phyloP scores from a whole-genome alignment of 2,329 filamentous ascomycete genomes.

The Fusarium coicis region DNA sequence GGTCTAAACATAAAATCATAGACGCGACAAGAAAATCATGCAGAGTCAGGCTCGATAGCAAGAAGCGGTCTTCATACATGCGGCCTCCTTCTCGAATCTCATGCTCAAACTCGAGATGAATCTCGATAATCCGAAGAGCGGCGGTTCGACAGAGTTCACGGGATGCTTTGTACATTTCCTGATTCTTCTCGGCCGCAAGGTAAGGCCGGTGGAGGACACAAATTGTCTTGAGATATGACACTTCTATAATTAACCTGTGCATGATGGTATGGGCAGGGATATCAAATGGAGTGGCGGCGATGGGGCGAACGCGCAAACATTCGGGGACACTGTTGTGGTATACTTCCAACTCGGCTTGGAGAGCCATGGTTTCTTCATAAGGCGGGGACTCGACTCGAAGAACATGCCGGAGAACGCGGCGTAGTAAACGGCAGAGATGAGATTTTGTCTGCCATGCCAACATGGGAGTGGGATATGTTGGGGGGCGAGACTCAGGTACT shows the following conservation, averaged over 20 bases:
- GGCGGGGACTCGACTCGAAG: slow-evolving; percentile 51
- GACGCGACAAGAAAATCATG: slow-evolving; percentile 69
- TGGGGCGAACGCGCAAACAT: slow-evolving; percentile 54
- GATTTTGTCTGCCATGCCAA: slow-evolving; percentile 57
- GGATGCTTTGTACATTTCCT: slow-evolving; percentile 53
- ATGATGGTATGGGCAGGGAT: slow-evolving; percentile 59
- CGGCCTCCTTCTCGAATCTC: slow-evolving; percentile 61
- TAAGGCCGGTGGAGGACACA: slow-evolving; percentile 63
- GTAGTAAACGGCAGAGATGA: slow-evolving; percentile 55
- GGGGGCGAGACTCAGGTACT: slow-evolving; percentile 56
- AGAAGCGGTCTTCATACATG: slow-evolving; percentile 63
- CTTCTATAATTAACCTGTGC: slow-evolving; percentile 60
- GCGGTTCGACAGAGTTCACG: slow-evolving; percentile 55
- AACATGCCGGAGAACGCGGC: slow-evolving; percentile 56
- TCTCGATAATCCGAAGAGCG: slow-evolving; percentile 56
- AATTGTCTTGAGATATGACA: slow-evolving; percentile 60
- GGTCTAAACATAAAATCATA: slow-evolving; percentile 67
- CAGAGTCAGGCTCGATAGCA: slow-evolving; percentile 63
- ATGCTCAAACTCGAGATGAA: slow-evolving; percentile 60
- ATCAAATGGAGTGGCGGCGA: slow-evolving; percentile 55
- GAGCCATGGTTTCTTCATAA: slow-evolving; percentile 49
- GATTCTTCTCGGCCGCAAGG: slow-evolving; percentile 53
- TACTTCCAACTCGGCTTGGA: slow-evolving; percentile 54
- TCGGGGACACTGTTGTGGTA: slow-evolving; percentile 52
- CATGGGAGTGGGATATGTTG: slow-evolving; percentile 56